A percentile compares a stretch with the other conserved stretches of the same genome.
phyloP scores from a whole-genome alignment of 2,329 filamentous ascomycete species.

The Bipolaris oryzae region DNA sequence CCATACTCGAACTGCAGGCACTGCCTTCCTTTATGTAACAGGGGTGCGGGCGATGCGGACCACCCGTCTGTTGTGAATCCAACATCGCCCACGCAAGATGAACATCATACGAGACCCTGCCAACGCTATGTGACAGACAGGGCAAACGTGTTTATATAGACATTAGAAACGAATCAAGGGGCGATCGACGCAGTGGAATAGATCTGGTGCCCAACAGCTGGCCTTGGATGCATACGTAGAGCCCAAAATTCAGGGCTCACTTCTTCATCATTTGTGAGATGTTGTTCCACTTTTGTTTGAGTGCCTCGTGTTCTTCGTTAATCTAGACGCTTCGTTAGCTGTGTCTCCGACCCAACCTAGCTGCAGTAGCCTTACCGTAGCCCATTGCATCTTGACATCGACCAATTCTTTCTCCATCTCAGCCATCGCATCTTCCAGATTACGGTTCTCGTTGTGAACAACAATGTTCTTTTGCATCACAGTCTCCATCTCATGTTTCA shows the following conservation, averaged over 20 bases:
- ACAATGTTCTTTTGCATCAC: conserved; percentile 92
- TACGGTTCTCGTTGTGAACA: conserved; percentile 90
- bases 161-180: conserved; percentile 36
- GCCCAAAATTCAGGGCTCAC: conserved; percentile 25
- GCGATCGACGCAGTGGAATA: conserved; percentile 33
- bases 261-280: conserved; percentile 55
- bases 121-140: neutral
- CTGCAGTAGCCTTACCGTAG: conserved; percentile 71
- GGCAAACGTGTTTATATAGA: conserved; percentile 36
- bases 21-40: conserved; percentile 19
- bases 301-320: conserved; percentile 55
- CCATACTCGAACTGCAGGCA: conserved; percentile 20
- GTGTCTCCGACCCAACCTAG: neutral
- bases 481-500: conserved; percentile 85
- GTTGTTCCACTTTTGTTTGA: conserved; percentile 58
- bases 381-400: conserved; percentile 91
- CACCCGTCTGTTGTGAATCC: neutral
- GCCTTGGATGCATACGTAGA: conserved; percentile 22
- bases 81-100: conserved; percentile 14
- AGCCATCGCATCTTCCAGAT: conserved; percentile 83
- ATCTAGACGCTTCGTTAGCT: conserved; percentile 45
- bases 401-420: conserved; percentile 94
- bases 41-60: conserved; percentile 35
- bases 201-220: conserved; percentile 22
- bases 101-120: conserved; percentile 6